A percentile compares a stretch with the other conserved stretches of the same genome.
phyloP scores from a whole-genome alignment of 805 yeast genomes.

The Suhomyces sp. region DNA sequence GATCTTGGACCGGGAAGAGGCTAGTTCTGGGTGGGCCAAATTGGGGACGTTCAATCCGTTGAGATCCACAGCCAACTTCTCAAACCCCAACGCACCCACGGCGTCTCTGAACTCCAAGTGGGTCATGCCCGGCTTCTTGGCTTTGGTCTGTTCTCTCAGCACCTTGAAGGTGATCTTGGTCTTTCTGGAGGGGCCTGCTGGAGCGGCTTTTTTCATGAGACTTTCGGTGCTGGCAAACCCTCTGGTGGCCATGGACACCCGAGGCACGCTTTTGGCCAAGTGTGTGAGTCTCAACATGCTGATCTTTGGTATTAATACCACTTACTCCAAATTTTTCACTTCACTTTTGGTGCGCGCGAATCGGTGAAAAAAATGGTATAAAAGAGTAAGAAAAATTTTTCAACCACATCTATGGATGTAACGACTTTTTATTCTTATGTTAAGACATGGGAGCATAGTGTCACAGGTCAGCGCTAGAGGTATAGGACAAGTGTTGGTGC shows the following conservation, averaged over 20 bases:
- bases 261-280: neutral
- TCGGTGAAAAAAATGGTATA: neutral
- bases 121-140: constrained; percentile 41
- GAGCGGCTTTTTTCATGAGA: constrained; percentile 9
- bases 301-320: neutral
- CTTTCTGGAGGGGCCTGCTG: constrained; percentile 17
- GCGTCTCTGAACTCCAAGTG: constrained; percentile 39
- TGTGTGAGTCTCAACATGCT: constrained; percentile 10
- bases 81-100: constrained; percentile 31
- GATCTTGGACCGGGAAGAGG: constrained; percentile 13
- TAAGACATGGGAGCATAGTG: neutral
- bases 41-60: constrained; percentile 12
- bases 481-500: neutral
- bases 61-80: constrained; percentile 28
- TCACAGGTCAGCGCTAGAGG: neutral
- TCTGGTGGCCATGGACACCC: constrained; percentile 1
- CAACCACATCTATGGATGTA: neutral
- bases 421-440: neutral
- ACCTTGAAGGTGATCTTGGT: constrained; percentile 20
- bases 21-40: constrained; percentile 10
- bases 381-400: neutral
- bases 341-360: neutral
- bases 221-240: constrained; percentile 4
- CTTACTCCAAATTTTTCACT: constrained; percentile 1
- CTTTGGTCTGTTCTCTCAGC: constrained; percentile 17